Evolutionary conservation across 139 green algal genomes (phyloP), one percentile per base, ranked within the genome.

Genomic region (Protoeuglena noctilucae): DNA sequence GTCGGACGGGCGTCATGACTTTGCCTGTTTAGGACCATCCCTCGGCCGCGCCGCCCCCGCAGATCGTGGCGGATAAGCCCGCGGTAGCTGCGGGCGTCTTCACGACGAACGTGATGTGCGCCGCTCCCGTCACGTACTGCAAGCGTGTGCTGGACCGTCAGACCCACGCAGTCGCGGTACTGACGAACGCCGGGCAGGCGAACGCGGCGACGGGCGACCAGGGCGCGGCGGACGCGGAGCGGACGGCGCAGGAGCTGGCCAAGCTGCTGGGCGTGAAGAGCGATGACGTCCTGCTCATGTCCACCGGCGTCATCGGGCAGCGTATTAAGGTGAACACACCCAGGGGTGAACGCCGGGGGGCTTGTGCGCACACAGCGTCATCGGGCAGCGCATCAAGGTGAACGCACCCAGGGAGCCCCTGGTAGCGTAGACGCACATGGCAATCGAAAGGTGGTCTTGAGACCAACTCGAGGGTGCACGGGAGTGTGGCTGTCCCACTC

Each of bases 241-340:
- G 66, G 17, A 77, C 41, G 24, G 85, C 81, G 1, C 46, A 77
- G 2, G 64, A 67, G 9, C 41, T 85, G 18, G 69, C 76, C 3
- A 30, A 76, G 22, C 66, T 75, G 1, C 66, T 96, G 54, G 77
- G 77, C 3, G 45, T 83, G 3, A 48, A 50, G 12, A 47, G 63
- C 0, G 74, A 87, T 26, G 74, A 89, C 14, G 65, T 88, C 9
- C 66, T 81, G 57, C 56, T 80, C 5, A 16, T 79, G 39, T 73
- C 57, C 6, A 76, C 71, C 18, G 82, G 89, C n/a, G 88, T 97
- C 1, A 98, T 98, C 51, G 90, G 90, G 0, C 69, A 82, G 40
- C 77, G 85, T 53, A 95, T 98, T 64, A 93, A 96, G 64, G 87
- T 96, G 77, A 76, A 93, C n/a, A n/a, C n/a, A n/a, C n/a, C n/a